Evolutionary conservation across 495 filamentous ascomycete genomes (phyloP).

Genomic region (Annulohypoxylon bovei): DNA sequence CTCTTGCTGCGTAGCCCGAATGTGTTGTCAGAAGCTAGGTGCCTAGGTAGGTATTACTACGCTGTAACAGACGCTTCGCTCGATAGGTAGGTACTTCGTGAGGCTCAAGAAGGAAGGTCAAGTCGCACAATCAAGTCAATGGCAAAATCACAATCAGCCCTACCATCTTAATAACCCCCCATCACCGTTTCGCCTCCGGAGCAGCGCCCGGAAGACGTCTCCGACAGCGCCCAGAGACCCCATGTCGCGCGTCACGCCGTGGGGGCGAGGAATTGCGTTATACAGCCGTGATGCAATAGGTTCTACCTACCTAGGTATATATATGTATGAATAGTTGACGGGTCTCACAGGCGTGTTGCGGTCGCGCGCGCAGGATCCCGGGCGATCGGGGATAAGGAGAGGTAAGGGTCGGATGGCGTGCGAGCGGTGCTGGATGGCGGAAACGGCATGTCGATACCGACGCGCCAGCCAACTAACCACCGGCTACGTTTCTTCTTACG

Average conservation of each 20-base stretch:
- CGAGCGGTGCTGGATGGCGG: conserved; percentile 25
- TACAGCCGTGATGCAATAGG: background rate
- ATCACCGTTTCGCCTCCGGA: conserved; percentile 20
- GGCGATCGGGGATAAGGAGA: background rate
- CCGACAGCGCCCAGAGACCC: background rate
- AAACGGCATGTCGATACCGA: conserved; percentile 3
- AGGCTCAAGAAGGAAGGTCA: conserved; percentile 11
- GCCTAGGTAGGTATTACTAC: background rate
- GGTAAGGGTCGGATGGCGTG: conserved; percentile 32
- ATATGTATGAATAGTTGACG: background rate
- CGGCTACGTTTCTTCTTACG: background rate
- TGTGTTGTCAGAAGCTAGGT: background rate
- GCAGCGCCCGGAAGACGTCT: conserved; percentile 8
- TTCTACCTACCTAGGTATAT: background rate
- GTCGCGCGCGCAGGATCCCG: background rate
- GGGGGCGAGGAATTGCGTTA: conserved; percentile 33
- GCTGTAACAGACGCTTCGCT: background rate
- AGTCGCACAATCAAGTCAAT: background rate
- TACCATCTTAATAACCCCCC: conserved; percentile 2
- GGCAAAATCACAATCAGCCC: background rate
- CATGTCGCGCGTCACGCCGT: conserved; percentile 33
- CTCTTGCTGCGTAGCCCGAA: background rate
- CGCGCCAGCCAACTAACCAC: background rate
- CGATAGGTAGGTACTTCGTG: background rate
- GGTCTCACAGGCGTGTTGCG: background rate